Conservation (phyloP, 495 filamentous ascomycete species). For the Aspergillus nidulans region DNA sequence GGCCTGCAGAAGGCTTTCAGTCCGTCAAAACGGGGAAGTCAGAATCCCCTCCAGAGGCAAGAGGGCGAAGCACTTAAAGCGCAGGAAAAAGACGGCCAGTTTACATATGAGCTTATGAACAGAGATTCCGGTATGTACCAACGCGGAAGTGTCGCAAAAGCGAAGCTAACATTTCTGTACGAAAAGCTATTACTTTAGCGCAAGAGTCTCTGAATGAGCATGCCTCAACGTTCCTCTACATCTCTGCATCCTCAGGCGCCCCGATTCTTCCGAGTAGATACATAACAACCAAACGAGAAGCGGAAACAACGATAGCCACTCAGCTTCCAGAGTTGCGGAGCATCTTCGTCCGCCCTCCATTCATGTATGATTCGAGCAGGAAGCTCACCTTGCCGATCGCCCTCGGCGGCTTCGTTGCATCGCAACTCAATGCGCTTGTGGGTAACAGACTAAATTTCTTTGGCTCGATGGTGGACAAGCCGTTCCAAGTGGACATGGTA, state of each 20-base stretch:
- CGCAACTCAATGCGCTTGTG: slow-evolving; percentile 65
- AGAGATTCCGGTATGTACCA: slow-evolving; percentile 63
- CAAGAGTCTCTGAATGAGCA: slow-evolving; percentile 64
- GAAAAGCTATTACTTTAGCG: slow-evolving; percentile 67
- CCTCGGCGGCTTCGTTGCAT: slow-evolving; percentile 60
- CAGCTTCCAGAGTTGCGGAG: slow-evolving; percentile 69
- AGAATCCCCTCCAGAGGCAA: slow-evolving; percentile 60
- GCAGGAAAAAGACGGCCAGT: slow-evolving; percentile 64
- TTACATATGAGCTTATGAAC: slow-evolving; percentile 99
- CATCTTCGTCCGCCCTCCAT: slow-evolving; percentile 79
- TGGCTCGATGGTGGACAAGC: slow-evolving; percentile 78
- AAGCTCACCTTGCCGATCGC: slow-evolving; percentile 83
- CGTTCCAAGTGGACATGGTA: slow-evolving; percentile 78
- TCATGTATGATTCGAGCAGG: slow-evolving; percentile 82
- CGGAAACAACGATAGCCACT: slow-evolving; percentile 70
- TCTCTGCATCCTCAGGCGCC: slow-evolving; percentile 82
- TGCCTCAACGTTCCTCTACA: slow-evolving; percentile 71
- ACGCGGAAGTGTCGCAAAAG: background rate
- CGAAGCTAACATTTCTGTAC: slow-evolving; percentile 16
- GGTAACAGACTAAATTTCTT: slow-evolving; percentile 69
- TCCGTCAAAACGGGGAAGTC: slow-evolving; percentile 55
- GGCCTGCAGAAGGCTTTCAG: slow-evolving; percentile 77
- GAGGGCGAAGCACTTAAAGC: slow-evolving; percentile 56
- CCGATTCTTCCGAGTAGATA: slow-evolving; percentile 80
- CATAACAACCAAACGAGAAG: slow-evolving; percentile 87